Conservation (phyloP, 139 green algal genomes). For the Chlorella sorokiniana region DNA sequence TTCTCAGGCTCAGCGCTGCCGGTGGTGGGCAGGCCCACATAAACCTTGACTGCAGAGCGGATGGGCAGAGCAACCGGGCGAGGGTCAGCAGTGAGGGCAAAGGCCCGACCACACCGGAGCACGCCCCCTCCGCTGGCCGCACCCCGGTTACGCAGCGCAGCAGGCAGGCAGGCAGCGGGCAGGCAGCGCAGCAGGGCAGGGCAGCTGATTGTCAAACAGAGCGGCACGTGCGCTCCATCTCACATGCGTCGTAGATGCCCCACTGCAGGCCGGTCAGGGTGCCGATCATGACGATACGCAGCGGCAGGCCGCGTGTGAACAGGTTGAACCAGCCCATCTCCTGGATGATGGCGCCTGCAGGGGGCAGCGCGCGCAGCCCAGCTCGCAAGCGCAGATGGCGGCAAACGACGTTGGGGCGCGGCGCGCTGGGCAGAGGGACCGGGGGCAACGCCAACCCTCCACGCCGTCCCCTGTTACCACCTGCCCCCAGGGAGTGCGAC, state of each 20-base stretch:
- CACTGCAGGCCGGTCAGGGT: constrained; percentile 86
- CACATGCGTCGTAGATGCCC: constrained; percentile 49
- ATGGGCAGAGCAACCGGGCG: neutral
- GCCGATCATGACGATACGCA: constrained; percentile 94
- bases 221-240: neutral
- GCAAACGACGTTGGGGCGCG: neutral
- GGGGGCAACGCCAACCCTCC: too few species aligned
- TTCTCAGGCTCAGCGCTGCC: constrained; percentile 22
- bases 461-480: too few species aligned
- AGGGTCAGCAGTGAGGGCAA: neutral
- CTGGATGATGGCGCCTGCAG: constrained; percentile 65
- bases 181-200: constrained; percentile 31
- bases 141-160: too few species aligned
- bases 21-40: constrained; percentile 60
- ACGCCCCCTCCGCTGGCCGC: too few species aligned
- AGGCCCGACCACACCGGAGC: too few species aligned
- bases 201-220: constrained; percentile 4
- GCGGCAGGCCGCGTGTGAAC: constrained; percentile 80
- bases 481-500: too few species aligned
- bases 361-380: too few species aligned
- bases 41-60: constrained; percentile 51
- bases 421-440: neutral
- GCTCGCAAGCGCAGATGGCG: neutral
- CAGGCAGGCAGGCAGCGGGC: neutral
- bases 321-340: constrained; percentile 86